phyloP scores from a whole-genome alignment of 2,329 filamentous ascomycete genomes.

The Fonsecaea monophora region DNA sequence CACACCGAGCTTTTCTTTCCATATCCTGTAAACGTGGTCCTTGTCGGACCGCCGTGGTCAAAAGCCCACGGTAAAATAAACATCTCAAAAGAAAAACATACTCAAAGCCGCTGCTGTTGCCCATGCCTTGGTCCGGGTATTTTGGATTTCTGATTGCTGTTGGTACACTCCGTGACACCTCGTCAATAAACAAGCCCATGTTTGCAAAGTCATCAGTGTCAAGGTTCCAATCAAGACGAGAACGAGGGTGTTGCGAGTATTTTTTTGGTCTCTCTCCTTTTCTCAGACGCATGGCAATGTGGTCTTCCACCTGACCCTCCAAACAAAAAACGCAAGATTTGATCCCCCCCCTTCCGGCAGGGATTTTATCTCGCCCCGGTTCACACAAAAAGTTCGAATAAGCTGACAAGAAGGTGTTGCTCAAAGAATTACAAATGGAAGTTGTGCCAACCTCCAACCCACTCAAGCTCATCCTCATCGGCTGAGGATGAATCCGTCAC shows the following conservation, averaged over 20 bases:
- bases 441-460: slow-evolving; percentile 90
- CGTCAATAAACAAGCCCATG: slow-evolving; percentile 36
- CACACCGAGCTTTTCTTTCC: slow-evolving; percentile 19
- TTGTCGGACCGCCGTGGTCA: slow-evolving; percentile 19
- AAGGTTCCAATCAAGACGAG: slow-evolving; percentile 40
- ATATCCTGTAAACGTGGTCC: slow-evolving; percentile 31
- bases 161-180: slow-evolving; percentile 42
- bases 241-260: slow-evolving; percentile 38
- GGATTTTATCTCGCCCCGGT: slow-evolving; percentile 27
- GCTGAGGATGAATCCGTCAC: slow-evolving; percentile 43
- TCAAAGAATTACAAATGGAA: slow-evolving; percentile 63
- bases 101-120: slow-evolving; percentile 21
- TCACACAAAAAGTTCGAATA: slow-evolving; percentile 37
- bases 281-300: slow-evolving; percentile 1
- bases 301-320: slow-evolving; percentile 23
- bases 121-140: slow-evolving; percentile 32
- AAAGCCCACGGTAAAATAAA: slow-evolving; percentile 17
- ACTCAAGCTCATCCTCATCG: slow-evolving; percentile 77
- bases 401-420: slow-evolving; percentile 34
- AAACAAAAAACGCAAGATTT: slow-evolving; percentile 24
- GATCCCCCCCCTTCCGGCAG: slow-evolving; percentile 8
- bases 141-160: slow-evolving; percentile 34
- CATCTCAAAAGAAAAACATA: slow-evolving; percentile 13
- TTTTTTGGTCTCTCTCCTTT: slow-evolving; percentile 10
- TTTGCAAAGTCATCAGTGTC: slow-evolving; percentile 42